Base-by-base conservation (phyloP, 345 rosid species). In the Linum tenue region DNA sequence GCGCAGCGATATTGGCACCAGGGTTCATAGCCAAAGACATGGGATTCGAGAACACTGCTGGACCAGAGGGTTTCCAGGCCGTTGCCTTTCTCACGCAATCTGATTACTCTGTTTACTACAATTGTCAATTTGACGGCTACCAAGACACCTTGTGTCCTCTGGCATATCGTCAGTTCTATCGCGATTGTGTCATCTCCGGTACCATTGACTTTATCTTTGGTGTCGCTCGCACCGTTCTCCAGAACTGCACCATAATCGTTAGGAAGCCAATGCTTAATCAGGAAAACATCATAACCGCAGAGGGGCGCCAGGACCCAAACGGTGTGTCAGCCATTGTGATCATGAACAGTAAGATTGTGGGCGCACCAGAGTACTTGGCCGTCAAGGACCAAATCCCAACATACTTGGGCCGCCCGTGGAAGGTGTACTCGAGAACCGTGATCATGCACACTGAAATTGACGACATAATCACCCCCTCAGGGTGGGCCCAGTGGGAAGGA, bases 321-420 rank as follows among this genome's bases (percentile, higher is more conserved):
- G 75, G 79, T 4, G 39, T 84, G 14, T 72, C 91, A 0, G 92
- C 83, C 7, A 41, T 87, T 5, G 79, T 92, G 44, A 74, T 89
- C 63, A 89, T 85, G 8, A 80, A 87, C 81, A 83, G 88, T 74
- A 76, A 73, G 40, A 79, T 92, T 72, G 44, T 71, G 0, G 95
- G 79, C 1, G 81, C 78, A 0, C 66, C 81, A 0, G 79, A 62
- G 0, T 85, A 78, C 71, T 37, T 63, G 3, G 74, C 82, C 0
- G 75, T 82, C 22, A 81, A 80, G 44, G 16, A 67, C 4, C 44
- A 1, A n/a, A 78, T 40, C 79, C 79, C 77, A 64, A 82, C 86
- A 0, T 89, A 79, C 73, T 84, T 92, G 0, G 98, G 94, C 3
- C 83, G 98, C 5, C 98, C 98, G 4, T 83, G 87, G 90, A 81